phyloP scores from a whole-genome alignment of 768 basidiomycete genomes.

The Nevesoporus exiguus region DNA sequence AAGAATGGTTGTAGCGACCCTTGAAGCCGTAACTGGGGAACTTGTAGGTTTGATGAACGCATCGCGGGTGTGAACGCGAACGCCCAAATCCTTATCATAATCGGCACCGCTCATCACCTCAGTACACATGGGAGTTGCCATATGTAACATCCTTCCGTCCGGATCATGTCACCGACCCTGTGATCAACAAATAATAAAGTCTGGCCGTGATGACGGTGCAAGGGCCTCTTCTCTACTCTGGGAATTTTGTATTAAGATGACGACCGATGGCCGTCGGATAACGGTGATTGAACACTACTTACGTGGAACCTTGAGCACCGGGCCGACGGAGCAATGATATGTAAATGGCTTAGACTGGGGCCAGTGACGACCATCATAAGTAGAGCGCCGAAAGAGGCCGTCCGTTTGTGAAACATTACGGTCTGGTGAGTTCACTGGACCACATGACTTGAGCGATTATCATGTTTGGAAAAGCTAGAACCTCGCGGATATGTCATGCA shows the following conservation, averaged over 20 bases:
- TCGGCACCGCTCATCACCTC: slow-evolving; percentile 9
- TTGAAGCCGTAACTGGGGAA: background rate
- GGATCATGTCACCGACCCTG: slow-evolving; percentile 9
- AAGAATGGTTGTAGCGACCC: background rate
- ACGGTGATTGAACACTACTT: background rate
- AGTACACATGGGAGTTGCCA: slow-evolving; percentile 2
- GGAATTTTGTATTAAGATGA: background rate
- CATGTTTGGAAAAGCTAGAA: background rate
- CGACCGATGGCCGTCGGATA: background rate
- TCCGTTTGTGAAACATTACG: background rate
- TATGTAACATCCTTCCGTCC: background rate
- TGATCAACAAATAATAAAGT: background rate
- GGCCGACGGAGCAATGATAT: background rate
- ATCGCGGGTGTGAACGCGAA: slow-evolving; percentile 8
- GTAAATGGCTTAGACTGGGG: background rate
- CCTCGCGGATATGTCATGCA: background rate
- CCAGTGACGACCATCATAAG: background rate
- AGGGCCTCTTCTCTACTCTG: background rate
- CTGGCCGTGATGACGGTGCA: background rate
- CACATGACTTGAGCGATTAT: background rate
- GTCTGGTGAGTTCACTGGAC: background rate
- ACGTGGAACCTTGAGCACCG: background rate
- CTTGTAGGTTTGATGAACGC: slow-evolving; percentile 3
- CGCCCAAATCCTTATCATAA: background rate
- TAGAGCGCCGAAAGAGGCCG: background rate